These are phyloP conservation scores for Colletotrichum sp. DNA, from an alignment of 2,329 filamentous ascomycete species.

Conservation along the genomic window DNA sequence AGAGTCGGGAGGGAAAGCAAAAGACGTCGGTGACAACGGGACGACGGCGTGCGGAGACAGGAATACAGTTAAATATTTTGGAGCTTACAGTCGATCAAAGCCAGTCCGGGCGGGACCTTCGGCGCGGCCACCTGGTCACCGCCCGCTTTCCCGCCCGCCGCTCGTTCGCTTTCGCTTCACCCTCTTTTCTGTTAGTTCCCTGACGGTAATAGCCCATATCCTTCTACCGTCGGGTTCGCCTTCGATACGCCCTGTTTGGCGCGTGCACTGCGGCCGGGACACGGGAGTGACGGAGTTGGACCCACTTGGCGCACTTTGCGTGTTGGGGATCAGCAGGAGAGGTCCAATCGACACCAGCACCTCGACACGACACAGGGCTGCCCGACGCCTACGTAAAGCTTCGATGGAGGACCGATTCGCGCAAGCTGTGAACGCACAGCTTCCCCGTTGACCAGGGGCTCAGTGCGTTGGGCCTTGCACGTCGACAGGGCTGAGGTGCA, in stretches of 20 bases:
- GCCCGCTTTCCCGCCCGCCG: neutral
- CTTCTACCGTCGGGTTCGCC: neutral
- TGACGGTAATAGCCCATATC: neutral
- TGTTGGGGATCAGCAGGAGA: slow-evolving; percentile 7
- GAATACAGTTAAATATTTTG: slow-evolving; percentile 3
- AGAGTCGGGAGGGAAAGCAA: neutral
- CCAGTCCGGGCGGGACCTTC: neutral
- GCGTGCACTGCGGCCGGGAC: slow-evolving; percentile 1
- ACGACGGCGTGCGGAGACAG: neutral
- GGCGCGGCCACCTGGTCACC: neutral
- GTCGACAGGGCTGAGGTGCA: slow-evolving; percentile 3
- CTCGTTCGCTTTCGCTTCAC: neutral
- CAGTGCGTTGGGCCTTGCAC: neutral
- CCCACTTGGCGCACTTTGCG: slow-evolving; percentile 4
- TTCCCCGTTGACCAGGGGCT: neutral
- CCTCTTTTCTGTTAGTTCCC: neutral
- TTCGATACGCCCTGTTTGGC: neutral
- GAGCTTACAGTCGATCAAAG: neutral
- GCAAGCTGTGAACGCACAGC: neutral
- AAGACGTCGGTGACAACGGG: neutral
- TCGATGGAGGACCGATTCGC: neutral
- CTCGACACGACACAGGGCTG: neutral
- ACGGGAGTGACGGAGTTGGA: slow-evolving; percentile 11
- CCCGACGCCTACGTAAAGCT: neutral
- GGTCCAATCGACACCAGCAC: neutral